phyloP scores from a whole-genome alignment of 352 stramenopile species.

The Thraustotheca clavata region DNA sequence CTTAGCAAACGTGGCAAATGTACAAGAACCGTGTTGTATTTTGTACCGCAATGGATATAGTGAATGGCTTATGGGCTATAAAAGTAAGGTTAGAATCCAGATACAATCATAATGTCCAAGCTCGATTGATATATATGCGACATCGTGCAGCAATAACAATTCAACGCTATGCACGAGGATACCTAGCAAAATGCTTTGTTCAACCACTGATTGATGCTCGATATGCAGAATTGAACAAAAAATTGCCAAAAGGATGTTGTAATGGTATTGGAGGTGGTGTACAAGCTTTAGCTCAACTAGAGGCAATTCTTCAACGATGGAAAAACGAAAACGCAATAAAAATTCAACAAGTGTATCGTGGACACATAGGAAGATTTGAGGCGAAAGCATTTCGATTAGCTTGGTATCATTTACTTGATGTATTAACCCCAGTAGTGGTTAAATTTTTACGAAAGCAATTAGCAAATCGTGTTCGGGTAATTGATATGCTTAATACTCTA shows the following conservation, averaged over 20 bases:
- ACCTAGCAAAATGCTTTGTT: neutral
- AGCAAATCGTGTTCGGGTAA: constrained; percentile 13
- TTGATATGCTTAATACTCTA: neutral
- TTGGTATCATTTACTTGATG: neutral
- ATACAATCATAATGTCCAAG: neutral
- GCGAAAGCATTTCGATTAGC: neutral
- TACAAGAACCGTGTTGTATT: neutral
- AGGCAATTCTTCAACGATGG: neutral
- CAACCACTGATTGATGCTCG: neutral
- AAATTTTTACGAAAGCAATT: neutral
- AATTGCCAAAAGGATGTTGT: neutral
- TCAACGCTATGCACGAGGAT: neutral
- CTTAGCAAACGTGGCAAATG: constrained; percentile 7
- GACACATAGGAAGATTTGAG: neutral
- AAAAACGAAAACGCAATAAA: neutral
- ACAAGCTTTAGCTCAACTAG: neutral
- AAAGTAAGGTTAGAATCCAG: neutral
- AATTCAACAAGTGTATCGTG: constrained; percentile 12
- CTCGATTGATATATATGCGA: neutral
- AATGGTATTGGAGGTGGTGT: neutral
- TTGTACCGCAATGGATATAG: neutral
- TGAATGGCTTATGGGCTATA: neutral
- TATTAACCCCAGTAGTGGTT: constrained; percentile 4
- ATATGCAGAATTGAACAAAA: neutral
- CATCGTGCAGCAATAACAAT: neutral